Conservation (phyloP, 2,329 filamentous ascomycete genomes). For the Fonsecaea monophora region DNA sequence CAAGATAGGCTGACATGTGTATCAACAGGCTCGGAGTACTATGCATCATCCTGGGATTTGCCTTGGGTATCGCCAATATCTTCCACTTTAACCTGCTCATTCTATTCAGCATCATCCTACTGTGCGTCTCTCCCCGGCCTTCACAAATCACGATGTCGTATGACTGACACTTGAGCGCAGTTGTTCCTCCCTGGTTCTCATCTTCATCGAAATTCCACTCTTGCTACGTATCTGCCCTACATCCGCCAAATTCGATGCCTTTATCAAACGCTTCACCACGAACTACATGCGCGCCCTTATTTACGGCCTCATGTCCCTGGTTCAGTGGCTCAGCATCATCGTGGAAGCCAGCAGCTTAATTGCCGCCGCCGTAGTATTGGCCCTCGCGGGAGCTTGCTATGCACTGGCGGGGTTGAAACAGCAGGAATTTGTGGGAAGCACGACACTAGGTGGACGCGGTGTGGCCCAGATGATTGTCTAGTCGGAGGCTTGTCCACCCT, state of each 20-base stretch:
- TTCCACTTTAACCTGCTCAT: constrained; percentile 68
- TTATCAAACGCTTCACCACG: constrained; percentile 90
- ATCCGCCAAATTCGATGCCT: constrained; percentile 82
- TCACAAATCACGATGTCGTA: not conserved
- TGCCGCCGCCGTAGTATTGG: constrained; percentile 81
- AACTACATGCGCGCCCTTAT: constrained; percentile 93
- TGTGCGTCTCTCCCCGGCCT: constrained; percentile 53
- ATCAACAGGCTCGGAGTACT: constrained; percentile 57
- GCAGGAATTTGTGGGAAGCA: constrained; percentile 68
- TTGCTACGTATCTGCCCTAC: constrained; percentile 98
- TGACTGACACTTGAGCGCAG: constrained; percentile 51
- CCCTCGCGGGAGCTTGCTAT: constrained; percentile 81
- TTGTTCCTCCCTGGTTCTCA: constrained; percentile 72
- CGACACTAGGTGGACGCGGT: constrained; percentile 88
- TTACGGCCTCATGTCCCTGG: constrained; percentile 77
- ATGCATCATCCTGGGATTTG: constrained; percentile 70
- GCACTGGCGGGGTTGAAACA: constrained; percentile 52
- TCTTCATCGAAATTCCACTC: constrained; percentile 90
- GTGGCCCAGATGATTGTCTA: constrained; percentile 42
- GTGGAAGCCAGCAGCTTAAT: constrained; percentile 73
- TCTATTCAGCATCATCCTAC: constrained; percentile 64
- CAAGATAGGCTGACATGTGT: constrained; percentile 19
- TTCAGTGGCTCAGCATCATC: constrained; percentile 85
- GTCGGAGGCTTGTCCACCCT: not conserved
- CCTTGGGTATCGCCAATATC: constrained; percentile 72